phyloP scores from a whole-genome alignment of 2,329 filamentous ascomycete species.

The Claviceps sp. region DNA sequence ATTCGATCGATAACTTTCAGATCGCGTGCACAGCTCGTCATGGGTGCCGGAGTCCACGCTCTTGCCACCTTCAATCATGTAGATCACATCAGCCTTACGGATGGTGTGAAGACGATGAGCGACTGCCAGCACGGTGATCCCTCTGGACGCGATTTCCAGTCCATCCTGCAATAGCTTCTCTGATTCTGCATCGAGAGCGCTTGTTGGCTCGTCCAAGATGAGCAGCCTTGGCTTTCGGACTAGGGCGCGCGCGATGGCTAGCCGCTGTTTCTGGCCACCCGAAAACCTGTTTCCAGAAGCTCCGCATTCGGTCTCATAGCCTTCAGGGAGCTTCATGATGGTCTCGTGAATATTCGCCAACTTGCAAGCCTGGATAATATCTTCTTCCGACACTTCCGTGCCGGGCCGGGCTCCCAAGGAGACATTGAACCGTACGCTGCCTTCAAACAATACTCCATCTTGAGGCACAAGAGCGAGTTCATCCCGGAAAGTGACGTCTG shows the following conservation, averaged over 20 bases:
- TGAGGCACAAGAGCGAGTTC: slow-evolving; percentile 35
- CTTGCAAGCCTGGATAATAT: slow-evolving; percentile 48
- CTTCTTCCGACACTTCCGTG: slow-evolving; percentile 34
- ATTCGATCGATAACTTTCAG: slow-evolving; percentile 1
- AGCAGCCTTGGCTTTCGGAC: slow-evolving; percentile 50
- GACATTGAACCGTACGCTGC: slow-evolving; percentile 35
- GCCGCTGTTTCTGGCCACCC: slow-evolving; percentile 56
- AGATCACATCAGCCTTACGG: slow-evolving; percentile 28
- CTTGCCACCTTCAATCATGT: slow-evolving; percentile 26
- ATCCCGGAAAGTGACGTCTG: slow-evolving; percentile 31
- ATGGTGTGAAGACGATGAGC: slow-evolving; percentile 32
- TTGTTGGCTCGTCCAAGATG: slow-evolving; percentile 38
- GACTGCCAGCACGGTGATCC: slow-evolving; percentile 28
- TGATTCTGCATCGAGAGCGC: slow-evolving; percentile 42
- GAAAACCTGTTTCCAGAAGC: slow-evolving; percentile 53
- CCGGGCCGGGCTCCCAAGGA: slow-evolving; percentile 35
- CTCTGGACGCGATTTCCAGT: slow-evolving; percentile 32
- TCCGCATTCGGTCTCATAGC: slow-evolving; percentile 43
- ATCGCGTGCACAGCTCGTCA: background rate
- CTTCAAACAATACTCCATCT: slow-evolving; percentile 35
- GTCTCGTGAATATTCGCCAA: slow-evolving; percentile 52
- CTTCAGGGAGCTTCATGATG: slow-evolving; percentile 39
- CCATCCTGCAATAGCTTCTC: slow-evolving; percentile 43
- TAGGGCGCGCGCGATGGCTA: slow-evolving; percentile 57
- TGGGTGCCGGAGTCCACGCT: slow-evolving; percentile 18